phyloP scores from a whole-genome alignment of 768 basidiomycete genomes.

The Pulveroboletus sp. region DNA sequence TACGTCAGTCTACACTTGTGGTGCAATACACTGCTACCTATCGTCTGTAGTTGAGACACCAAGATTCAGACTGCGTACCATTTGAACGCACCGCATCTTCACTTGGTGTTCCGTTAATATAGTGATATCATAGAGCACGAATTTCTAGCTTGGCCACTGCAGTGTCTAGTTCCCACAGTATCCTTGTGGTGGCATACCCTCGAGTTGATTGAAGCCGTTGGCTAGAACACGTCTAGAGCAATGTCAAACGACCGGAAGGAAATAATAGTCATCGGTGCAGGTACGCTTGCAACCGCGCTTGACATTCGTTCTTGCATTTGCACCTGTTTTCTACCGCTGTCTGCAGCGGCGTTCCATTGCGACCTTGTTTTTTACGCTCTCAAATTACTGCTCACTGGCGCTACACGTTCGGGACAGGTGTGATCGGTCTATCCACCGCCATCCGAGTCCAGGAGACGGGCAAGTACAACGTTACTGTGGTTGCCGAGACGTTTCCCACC shows the following conservation, averaged over 20 bases:
- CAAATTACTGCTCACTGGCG: neutral
- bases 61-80: too few relatives aligned
- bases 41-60: too few relatives aligned
- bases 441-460: constrained; percentile 61
- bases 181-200: too few relatives aligned
- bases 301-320: neutral
- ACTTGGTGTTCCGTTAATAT: too few relatives aligned
- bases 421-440: constrained; percentile 74
- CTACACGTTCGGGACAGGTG: constrained; percentile 44
- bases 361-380: neutral
- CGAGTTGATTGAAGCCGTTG: constrained; percentile 5
- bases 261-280: constrained; percentile 39
- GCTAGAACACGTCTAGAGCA: constrained; percentile 3
- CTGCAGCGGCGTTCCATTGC: too few relatives aligned
- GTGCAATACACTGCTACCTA: too few relatives aligned
- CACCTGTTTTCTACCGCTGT: neutral
- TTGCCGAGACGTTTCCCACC: constrained; percentile 67
- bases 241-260: constrained; percentile 22
- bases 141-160: too few relatives aligned
- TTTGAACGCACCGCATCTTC: too few relatives aligned
- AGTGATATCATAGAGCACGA: too few relatives aligned
- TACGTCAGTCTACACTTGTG: too few relatives aligned
- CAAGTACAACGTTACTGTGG: constrained; percentile 58
- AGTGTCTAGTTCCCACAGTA: too few relatives aligned
- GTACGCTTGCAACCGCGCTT: constrained; percentile 15